A percentile compares a stretch with the other conserved stretches of the same genome.
Evolutionary conservation across 495 filamentous ascomycete species (phyloP).

Genomic region (Neurospora sp.): DNA sequence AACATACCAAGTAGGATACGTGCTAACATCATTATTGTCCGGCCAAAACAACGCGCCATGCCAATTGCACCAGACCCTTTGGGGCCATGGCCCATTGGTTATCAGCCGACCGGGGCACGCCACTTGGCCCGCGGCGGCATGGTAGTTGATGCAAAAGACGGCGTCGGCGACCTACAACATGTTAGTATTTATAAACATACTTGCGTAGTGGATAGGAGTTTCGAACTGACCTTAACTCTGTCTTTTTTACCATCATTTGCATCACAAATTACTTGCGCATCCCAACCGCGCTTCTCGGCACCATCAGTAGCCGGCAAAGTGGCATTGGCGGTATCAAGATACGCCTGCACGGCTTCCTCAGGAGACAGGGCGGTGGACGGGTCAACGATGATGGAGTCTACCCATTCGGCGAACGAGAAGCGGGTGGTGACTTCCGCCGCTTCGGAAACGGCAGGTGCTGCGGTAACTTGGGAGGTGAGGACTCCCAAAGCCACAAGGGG

Average conservation of each 20-base stretch:
- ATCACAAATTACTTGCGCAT: background rate
- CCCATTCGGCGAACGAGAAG: background rate
- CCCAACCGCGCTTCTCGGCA: background rate
- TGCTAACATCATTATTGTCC: background rate
- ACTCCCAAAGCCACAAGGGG: background rate
- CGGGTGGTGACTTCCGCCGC: background rate
- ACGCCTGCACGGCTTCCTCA: background rate
- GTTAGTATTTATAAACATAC: background rate
- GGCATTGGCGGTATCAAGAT: background rate
- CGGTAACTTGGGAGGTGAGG: background rate
- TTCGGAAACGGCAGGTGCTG: background rate
- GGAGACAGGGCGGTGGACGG: background rate
- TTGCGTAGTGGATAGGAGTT: background rate
- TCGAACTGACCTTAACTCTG: background rate
- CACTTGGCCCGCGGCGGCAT: background rate
- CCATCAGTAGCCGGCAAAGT: background rate
- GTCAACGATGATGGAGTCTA: background rate
- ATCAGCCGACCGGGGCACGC: background rate
- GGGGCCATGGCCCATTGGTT: background rate
- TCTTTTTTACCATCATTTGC: too few species aligned
- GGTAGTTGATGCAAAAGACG: background rate
- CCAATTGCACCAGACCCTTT: background rate
- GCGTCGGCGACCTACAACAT: background rate
- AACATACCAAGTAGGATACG: background rate
- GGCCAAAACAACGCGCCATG: background rate